These are phyloP conservation scores for Citrullus mucosospermus DNA, from an alignment of 306 rosid species.

Conservation along the genomic window DNA sequence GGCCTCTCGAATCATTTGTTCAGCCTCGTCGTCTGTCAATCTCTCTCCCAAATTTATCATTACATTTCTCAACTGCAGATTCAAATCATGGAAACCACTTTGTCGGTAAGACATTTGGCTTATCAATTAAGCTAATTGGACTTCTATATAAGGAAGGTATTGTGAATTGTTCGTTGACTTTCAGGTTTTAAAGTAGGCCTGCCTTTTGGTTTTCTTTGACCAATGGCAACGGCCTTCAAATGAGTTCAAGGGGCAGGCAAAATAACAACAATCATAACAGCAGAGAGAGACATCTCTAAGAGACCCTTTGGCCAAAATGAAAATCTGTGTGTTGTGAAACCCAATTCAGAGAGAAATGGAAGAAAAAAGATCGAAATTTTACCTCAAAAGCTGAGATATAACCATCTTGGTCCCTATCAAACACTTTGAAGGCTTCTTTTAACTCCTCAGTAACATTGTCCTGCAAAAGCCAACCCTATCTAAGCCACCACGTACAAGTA, in stretches of 20 bases:
- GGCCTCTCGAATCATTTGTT: slow-evolving; percentile 64
- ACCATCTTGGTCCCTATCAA: slow-evolving; percentile 77
- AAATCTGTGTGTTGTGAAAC: not conserved
- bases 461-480: slow-evolving; percentile 5
- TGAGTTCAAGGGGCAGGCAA: not conserved
- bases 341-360: not conserved
- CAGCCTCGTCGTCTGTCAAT: slow-evolving; percentile 56
- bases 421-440: slow-evolving; percentile 73
- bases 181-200: not conserved
- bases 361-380: not conserved
- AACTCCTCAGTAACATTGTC: slow-evolving; percentile 50
- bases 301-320: not conserved
- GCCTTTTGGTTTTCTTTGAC: slow-evolving; percentile 1
- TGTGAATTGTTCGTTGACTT: not conserved
- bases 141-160: not conserved
- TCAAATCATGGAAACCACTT: not conserved
- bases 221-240: not conserved
- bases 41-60: slow-evolving; percentile 66
- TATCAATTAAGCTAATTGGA: not conserved
- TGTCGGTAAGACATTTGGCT: not conserved
- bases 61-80: slow-evolving; percentile 40
- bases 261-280: not conserved
- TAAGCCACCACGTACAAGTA: not conserved
- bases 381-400: slow-evolving; percentile 72
- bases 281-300: not conserved